Conservation (phyloP, 805 yeast species). For the Candida maesae region DNA sequence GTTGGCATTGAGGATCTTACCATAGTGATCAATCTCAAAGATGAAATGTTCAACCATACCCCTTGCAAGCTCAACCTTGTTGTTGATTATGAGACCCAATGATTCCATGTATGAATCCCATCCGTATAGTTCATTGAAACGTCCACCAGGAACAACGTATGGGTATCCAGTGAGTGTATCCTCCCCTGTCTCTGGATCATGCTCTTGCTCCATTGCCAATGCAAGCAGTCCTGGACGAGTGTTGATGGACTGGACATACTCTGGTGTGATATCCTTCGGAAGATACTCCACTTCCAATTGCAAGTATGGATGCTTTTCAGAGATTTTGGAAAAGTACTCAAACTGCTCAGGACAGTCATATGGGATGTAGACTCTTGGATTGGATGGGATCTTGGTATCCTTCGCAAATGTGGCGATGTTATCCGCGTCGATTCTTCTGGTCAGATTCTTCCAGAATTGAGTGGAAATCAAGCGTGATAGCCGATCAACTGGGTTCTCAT, state of each 20-base stretch:
- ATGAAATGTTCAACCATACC: constrained; percentile 93
- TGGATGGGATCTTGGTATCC: constrained; percentile 71
- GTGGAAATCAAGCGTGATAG: constrained; percentile 68
- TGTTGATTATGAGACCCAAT: constrained; percentile 70
- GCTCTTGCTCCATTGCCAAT: constrained; percentile 57
- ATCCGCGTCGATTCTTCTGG: constrained; percentile 62
- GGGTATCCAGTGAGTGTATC: constrained; percentile 62
- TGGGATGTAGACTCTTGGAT: constrained; percentile 80
- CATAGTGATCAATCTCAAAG: constrained; percentile 85
- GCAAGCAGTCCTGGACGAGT: constrained; percentile 83
- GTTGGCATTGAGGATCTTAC: constrained; percentile 91
- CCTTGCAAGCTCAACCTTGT: constrained; percentile 63
- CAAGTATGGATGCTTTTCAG: constrained; percentile 50
- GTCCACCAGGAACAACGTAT: constrained; percentile 95
- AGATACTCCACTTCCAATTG: constrained; percentile 71
- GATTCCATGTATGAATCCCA: constrained; percentile 98
- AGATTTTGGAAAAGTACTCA: constrained; percentile 56
- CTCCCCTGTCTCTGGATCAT: constrained; percentile 50
- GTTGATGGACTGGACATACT: constrained; percentile 72
- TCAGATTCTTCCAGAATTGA: constrained; percentile 76
- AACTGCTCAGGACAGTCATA: constrained; percentile 64
- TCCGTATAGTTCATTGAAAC: constrained; percentile 94
- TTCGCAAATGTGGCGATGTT: constrained; percentile 66
- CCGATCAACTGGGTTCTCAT: constrained; percentile 83
- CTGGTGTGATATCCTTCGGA: constrained; percentile 72